phyloP scores from a whole-genome alignment of 768 basidiomycete genomes.

The Naematelia encephala region DNA sequence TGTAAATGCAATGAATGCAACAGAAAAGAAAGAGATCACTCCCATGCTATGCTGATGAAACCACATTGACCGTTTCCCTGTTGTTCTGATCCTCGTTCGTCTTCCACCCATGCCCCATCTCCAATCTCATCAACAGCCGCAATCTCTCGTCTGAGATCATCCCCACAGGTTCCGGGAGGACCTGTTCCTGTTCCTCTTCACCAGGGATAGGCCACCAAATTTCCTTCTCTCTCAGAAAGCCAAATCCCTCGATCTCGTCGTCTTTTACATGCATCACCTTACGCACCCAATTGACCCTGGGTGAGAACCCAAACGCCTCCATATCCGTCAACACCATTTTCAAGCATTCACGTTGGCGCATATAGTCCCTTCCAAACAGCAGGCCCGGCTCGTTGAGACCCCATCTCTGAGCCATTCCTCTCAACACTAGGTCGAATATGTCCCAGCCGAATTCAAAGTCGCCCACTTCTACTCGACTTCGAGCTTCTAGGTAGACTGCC shows the following conservation, averaged over 20 bases:
- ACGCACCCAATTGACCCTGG: not conserved
- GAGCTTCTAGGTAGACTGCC: not conserved
- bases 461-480: not conserved
- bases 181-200: not conserved
- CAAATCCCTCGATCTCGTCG: not conserved
- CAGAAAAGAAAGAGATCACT: too few species aligned
- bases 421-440: not conserved
- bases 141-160: not conserved
- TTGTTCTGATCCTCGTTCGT: not conserved
- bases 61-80: not conserved
- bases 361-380: not conserved
- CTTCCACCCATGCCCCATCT: not conserved
- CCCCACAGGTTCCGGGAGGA: not conserved
- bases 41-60: conserved; percentile 4
- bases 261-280: not conserved
- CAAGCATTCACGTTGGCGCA: not conserved
- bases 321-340: conserved; percentile 1
- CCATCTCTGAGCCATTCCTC: not conserved
- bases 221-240: not conserved
- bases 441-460: not conserved
- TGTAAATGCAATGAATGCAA: too few species aligned
- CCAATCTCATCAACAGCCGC: not conserved
- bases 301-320: not conserved
- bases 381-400: not conserved
- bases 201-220: not conserved